Evolutionary conservation across 768 basidiomycete genomes (phyloP).

Genomic region (Rhodotorula taiwanensis): DNA sequence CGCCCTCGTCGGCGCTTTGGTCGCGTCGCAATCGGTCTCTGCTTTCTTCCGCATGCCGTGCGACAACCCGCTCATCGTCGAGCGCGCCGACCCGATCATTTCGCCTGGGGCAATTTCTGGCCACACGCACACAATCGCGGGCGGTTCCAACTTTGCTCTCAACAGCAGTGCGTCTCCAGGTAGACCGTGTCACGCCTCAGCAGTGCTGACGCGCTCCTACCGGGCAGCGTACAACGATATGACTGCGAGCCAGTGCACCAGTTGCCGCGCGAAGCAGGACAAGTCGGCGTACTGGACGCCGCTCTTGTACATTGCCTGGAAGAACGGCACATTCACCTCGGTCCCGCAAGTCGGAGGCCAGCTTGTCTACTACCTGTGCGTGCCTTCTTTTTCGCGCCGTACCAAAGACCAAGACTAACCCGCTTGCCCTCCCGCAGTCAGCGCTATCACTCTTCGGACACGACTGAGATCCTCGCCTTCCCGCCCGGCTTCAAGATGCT

Average conservation of each 20-base stretch:
- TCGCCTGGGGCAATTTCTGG: slow-evolving; percentile 28
- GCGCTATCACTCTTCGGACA: slow-evolving; percentile 42
- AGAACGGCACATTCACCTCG: slow-evolving; percentile 6
- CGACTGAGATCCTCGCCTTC: slow-evolving; percentile 43
- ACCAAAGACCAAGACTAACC: background rate
- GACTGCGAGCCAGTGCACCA: slow-evolving; percentile 44
- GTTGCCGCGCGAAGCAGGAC: slow-evolving; percentile 44
- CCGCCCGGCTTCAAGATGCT: slow-evolving; percentile 48
- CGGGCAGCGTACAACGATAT: slow-evolving; percentile 42
- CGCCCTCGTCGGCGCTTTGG: too few relatives aligned
- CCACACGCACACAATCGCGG: slow-evolving; percentile 45
- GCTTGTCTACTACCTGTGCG: slow-evolving; percentile 31
- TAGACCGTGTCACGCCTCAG: too few relatives aligned
- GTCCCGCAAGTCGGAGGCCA: slow-evolving; percentile 37
- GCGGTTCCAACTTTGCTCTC: slow-evolving; percentile 44
- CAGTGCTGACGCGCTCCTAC: slow-evolving; percentile 4
- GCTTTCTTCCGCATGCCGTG: slow-evolving; percentile 1
- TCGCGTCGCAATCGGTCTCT: too few relatives aligned
- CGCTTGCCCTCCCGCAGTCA: slow-evolving; percentile 29
- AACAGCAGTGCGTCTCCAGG: background rate
- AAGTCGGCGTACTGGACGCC: slow-evolving; percentile 39
- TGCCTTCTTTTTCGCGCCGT: background rate
- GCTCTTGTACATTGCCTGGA: slow-evolving; percentile 2
- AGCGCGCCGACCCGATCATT: slow-evolving; percentile 39
- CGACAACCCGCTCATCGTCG: slow-evolving; percentile 10